Base-by-base conservation (phyloP, 2,329 filamentous ascomycete species). In the Atkinsonella hypoxylon region DNA sequence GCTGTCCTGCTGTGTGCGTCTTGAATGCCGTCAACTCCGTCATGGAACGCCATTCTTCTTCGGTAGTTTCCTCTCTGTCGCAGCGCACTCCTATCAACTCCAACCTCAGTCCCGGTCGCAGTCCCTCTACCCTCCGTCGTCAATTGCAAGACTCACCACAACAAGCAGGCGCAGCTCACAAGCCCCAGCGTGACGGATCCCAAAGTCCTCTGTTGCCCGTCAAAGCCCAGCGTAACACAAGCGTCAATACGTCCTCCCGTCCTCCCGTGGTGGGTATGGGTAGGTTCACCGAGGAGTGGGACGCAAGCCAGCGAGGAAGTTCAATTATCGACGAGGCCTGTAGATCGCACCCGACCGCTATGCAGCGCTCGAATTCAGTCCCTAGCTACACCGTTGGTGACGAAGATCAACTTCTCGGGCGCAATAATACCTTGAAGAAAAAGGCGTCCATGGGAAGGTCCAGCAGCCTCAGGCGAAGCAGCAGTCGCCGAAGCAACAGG, bases 371-470 rank as follows among this genome's bases (percentile, higher is more conserved):
- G 50, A 73, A 73, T 54, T 86, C 83, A 12, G 72, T 76, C 54
- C 74, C 75, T 51, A 79, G 75, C 58, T 77, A 70, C 62, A 64
- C 73, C 58, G 60, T 74, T 61, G 62, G 77, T 66, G 69, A 76
- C 52, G 68, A 61, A 46, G 60, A 65, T 39, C 64, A 66, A 45
- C 62, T 69, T 40, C 66, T 76, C 30, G 68, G 70, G 47, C 68
- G 77, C 41, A 69, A 70, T 46, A 87, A 88, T 53, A 96, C 90
- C 0, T 74, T 97, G 59, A 93, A 88, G 73, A 97, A 97, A 75
- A 93, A 89, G 68, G 74, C 73, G 22, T 95, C 89, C 10, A 64
- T 96, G 52, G 83, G 83, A 57, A 80, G 85, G 60, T 81, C 76
- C 53, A 78, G 74, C 39, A 94, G 89, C 62, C 63, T 95, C 57